These are phyloP conservation scores for Xylogone sp. DNA, from an alignment of 2,329 filamentous ascomycete species.

Conservation along the genomic window DNA sequence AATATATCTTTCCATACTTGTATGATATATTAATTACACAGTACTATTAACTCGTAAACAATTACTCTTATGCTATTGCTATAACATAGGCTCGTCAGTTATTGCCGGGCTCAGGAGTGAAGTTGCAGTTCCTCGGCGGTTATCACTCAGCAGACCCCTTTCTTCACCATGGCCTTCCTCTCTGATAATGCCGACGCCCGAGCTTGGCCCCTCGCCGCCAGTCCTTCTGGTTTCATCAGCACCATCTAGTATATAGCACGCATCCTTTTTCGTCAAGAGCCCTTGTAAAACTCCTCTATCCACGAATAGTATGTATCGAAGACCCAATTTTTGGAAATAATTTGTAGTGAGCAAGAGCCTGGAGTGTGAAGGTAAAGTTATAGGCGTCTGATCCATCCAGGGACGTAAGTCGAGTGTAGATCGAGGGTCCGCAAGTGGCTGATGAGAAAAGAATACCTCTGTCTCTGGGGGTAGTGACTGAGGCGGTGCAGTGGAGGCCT, in stretches of 20 bases:
- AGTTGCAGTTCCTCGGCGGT: neutral
- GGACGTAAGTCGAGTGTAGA: conserved; percentile 82
- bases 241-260: conserved; percentile 88
- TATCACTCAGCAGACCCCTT: conserved; percentile 35
- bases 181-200: conserved; percentile 33
- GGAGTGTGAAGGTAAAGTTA: conserved; percentile 76
- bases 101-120: neutral
- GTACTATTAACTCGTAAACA: too few relatives aligned
- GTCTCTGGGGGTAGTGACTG: conserved; percentile 64
- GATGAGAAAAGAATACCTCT: conserved; percentile 80
- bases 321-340: conserved; percentile 92
- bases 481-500: conserved; percentile 51
- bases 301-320: conserved; percentile 85
- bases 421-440: conserved; percentile 73
- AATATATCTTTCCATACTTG: too few relatives aligned
- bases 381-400: conserved; percentile 99
- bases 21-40: too few relatives aligned
- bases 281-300: conserved; percentile 80
- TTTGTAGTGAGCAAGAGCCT: conserved; percentile 80
- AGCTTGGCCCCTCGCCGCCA: conserved; percentile 22
- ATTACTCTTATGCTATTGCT: neutral
- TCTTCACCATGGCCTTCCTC: conserved; percentile 38
- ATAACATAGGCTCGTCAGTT: neutral
- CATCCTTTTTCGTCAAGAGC: conserved; percentile 93
- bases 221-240: conserved; percentile 56